Conservation (phyloP, 805 yeast species). For the Clavispora phyllophila region DNA sequence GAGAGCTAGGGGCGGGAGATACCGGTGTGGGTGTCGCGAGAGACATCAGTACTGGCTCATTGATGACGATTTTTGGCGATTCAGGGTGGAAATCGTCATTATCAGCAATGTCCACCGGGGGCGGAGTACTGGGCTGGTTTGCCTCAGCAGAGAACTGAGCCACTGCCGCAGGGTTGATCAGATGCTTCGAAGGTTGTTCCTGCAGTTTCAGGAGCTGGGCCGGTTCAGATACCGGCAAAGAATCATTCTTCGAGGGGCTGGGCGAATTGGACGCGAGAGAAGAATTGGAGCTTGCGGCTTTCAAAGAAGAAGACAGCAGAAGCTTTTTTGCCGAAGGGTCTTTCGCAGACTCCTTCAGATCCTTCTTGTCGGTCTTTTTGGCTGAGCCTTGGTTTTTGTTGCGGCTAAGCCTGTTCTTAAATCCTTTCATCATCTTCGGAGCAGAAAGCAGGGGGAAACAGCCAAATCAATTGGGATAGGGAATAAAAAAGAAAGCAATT, state of each 20-base stretch:
- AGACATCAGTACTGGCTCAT: constrained; percentile 14
- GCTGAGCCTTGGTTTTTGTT: constrained; percentile 30
- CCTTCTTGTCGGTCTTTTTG: constrained; percentile 33
- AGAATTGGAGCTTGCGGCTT: constrained; percentile 17
- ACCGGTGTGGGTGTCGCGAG: constrained; percentile 12
- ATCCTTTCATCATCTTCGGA: constrained; percentile 66
- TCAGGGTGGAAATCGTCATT: not conserved
- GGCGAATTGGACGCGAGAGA: constrained; percentile 30
- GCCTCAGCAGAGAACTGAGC: constrained; percentile 1
- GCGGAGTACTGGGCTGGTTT: constrained; percentile 1
- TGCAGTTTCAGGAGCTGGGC: not conserved
- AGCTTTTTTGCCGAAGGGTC: constrained; percentile 16
- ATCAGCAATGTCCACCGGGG: not conserved
- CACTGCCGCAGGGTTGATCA: not conserved
- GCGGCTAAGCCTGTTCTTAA: constrained; percentile 51
- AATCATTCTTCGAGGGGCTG: constrained; percentile 25
- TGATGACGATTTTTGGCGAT: constrained; percentile 16
- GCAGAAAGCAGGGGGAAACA: not conserved
- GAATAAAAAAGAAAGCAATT: not conserved
- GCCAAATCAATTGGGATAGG: not conserved
- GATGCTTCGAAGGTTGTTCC: not conserved
- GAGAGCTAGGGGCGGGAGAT: constrained; percentile 16
- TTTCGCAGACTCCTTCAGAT: constrained; percentile 30
- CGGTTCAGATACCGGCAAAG: not conserved
- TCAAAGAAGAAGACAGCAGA: constrained; percentile 5